phyloP scores from a whole-genome alignment of 805 yeast genomes.

The Candida arabinofermentans region DNA sequence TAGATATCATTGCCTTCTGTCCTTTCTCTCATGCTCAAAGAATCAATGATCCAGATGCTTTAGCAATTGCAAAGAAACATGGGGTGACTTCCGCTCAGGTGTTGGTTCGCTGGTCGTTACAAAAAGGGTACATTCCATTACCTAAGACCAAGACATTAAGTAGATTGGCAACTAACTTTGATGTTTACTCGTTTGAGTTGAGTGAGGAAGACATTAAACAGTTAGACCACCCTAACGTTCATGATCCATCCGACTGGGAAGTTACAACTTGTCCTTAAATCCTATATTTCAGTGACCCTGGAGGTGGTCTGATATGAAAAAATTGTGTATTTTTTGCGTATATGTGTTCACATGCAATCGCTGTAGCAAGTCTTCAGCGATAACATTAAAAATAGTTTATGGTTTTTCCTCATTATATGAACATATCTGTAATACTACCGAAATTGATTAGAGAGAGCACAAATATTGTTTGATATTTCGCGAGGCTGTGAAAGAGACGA shows the following conservation, averaged over 20 bases:
- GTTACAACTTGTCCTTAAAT: slow-evolving; percentile 53
- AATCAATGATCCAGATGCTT: slow-evolving; percentile 50
- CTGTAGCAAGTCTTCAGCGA: too few species aligned
- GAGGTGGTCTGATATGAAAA: neutral
- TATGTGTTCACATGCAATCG: too few species aligned
- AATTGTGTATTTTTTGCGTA: neutral
- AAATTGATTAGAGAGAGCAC: too few species aligned
- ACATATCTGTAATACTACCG: too few species aligned
- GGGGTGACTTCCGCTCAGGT: slow-evolving; percentile 57
- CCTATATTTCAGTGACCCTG: neutral
- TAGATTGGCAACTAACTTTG: slow-evolving; percentile 53
- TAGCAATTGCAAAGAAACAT: slow-evolving; percentile 44
- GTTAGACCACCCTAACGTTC: slow-evolving; percentile 48
- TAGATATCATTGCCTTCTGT: slow-evolving; percentile 71
- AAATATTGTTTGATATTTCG: too few species aligned
- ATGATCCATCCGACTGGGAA: slow-evolving; percentile 78
- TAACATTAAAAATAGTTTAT: too few species aligned
- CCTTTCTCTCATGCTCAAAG: slow-evolving; percentile 66
- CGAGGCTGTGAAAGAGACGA: too few species aligned
- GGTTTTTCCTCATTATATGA: too few species aligned
- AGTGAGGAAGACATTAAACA: slow-evolving; percentile 36
- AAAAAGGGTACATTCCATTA: slow-evolving; percentile 67
- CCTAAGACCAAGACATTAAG: slow-evolving; percentile 57
- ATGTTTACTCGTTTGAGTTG: slow-evolving; percentile 48
- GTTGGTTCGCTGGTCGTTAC: slow-evolving; percentile 67